Conservation (phyloP, 805 yeast genomes). For the Phaffomyces opuntiae region DNA sequence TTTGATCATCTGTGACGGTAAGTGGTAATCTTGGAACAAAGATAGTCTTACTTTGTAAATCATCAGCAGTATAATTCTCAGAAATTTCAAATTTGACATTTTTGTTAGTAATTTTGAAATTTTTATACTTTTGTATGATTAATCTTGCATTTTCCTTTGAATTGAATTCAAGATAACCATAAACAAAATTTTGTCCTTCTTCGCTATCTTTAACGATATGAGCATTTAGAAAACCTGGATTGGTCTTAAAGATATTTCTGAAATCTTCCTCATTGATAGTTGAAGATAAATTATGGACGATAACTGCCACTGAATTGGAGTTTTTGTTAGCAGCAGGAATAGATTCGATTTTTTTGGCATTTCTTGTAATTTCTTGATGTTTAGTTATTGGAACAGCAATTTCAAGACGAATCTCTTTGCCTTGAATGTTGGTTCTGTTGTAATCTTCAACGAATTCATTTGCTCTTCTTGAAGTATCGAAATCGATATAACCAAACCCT, state of each 20-base stretch:
- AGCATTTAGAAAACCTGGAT: neutral
- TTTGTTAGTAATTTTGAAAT: neutral
- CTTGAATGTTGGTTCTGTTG: neutral
- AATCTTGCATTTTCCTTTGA: neutral
- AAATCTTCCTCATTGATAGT: neutral
- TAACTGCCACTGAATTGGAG: neutral
- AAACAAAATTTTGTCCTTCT: neutral
- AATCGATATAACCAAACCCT: conserved; percentile 2
- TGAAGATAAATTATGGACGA: neutral
- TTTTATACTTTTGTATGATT: neutral
- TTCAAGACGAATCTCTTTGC: neutral
- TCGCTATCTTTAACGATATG: neutral
- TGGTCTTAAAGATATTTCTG: neutral
- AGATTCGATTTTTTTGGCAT: neutral
- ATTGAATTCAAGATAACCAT: neutral
- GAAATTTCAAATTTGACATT: neutral
- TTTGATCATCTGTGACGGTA: neutral
- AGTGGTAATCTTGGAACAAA: neutral
- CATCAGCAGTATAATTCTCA: neutral
- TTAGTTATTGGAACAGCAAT: neutral
- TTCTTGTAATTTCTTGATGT: neutral
- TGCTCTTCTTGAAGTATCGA: neutral
- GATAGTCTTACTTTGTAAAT: neutral
- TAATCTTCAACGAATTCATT: conserved; percentile 1
- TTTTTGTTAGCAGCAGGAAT: neutral